Conservation (phyloP, 768 basidiomycete species). For the Lactarius hengduanensis region DNA sequence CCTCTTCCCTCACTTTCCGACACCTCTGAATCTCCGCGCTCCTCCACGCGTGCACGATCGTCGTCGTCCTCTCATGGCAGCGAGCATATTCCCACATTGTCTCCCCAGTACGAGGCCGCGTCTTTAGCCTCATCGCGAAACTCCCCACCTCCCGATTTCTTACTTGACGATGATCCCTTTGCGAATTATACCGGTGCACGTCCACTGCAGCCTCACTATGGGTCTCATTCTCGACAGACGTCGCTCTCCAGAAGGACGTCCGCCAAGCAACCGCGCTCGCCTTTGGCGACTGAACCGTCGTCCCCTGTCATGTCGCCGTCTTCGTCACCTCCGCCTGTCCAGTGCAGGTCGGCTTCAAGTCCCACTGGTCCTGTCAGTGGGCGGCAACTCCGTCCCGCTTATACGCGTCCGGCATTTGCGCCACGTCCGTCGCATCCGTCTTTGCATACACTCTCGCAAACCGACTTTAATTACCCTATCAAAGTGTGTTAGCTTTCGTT, state of each 20-base stretch:
- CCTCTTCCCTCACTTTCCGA: constrained; percentile 25
- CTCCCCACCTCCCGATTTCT: constrained; percentile 36
- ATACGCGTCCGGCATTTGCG: constrained; percentile 43
- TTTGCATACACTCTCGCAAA: constrained; percentile 39
- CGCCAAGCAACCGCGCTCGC: constrained; percentile 23
- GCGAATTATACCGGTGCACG: constrained; percentile 50
- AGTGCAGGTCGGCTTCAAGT: constrained; percentile 27
- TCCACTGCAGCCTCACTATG: constrained; percentile 24
- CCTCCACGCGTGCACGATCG: constrained; percentile 29
- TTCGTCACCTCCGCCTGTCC: constrained; percentile 15
- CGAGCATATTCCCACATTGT: constrained; percentile 13
- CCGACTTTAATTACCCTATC: constrained; percentile 38
- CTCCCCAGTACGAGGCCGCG: constrained; percentile 4
- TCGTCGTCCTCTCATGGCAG: constrained; percentile 24
- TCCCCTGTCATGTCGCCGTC: constrained; percentile 3
- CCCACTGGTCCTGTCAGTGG: constrained; percentile 18
- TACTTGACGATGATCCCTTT: constrained; percentile 74
- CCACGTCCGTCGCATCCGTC: constrained; percentile 46
- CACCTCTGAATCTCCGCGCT: constrained; percentile 31
- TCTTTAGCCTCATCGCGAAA: constrained; percentile 29
- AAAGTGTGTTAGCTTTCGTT: constrained; percentile 35
- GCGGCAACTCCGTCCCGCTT: constrained; percentile 40
- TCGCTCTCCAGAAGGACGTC: constrained; percentile 15
- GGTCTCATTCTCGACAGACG: constrained; percentile 5
- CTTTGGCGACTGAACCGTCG: constrained; percentile 16